These are phyloP conservation scores for Periglandula ipomoeae DNA, from an alignment of 2,329 filamentous ascomycete genomes.

Conservation along the genomic window DNA sequence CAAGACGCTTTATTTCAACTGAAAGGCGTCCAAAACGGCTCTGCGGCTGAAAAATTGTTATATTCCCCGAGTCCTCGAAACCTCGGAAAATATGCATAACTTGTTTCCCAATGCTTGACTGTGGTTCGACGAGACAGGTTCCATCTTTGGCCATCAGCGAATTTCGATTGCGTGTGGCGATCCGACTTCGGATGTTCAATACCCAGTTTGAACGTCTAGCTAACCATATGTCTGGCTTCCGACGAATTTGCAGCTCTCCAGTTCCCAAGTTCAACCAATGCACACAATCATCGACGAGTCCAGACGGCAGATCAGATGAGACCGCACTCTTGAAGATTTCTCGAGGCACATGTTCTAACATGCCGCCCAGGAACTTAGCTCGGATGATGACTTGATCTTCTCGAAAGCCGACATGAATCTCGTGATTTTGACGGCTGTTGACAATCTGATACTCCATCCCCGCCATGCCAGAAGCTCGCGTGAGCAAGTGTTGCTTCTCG, in stretches of 20 bases:
- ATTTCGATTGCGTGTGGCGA: conserved; percentile 11
- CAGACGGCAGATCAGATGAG: conserved; percentile 38
- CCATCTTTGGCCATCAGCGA: background rate
- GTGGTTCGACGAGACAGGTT: conserved; percentile 37
- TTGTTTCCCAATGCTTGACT: conserved; percentile 27
- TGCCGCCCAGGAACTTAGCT: conserved; percentile 15
- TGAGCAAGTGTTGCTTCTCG: conserved; percentile 39
- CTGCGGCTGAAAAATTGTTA: conserved; percentile 29
- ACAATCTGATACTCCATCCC: conserved; percentile 43
- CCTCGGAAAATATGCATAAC: conserved; percentile 35
- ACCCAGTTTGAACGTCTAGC: conserved; percentile 21
- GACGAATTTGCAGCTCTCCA: conserved; percentile 40
- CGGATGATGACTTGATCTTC: conserved; percentile 31
- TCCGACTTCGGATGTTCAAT: conserved; percentile 18
- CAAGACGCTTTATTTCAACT: conserved; percentile 42
- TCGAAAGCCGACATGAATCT: conserved; percentile 46
- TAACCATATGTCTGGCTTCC: conserved; percentile 24
- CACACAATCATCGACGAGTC: conserved; percentile 40
- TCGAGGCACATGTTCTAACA: conserved; percentile 26
- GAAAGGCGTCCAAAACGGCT: conserved; percentile 16
- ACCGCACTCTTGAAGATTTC: conserved; percentile 16
- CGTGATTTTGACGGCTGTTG: conserved; percentile 13
- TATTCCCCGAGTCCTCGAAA: conserved; percentile 20
- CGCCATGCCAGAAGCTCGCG: conserved; percentile 38
- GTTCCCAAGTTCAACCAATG: conserved; percentile 49